phyloP scores from a whole-genome alignment of 208 protist species.

The Acanthamoeba castellanii region DNA sequence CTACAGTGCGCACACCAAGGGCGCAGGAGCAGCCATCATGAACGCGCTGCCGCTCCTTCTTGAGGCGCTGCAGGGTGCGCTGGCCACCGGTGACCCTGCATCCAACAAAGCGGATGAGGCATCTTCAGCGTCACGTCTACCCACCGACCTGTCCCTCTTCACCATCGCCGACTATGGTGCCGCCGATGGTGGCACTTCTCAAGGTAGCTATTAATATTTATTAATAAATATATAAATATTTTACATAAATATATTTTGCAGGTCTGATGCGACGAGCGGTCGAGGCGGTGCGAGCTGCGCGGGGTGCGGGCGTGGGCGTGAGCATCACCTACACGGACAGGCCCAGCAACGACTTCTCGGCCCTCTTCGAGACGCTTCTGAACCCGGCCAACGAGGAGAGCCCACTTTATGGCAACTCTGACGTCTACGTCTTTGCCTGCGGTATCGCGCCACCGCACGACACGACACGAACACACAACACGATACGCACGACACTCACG shows the following conservation, averaged over 20 bases:
- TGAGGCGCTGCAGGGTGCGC: not conserved
- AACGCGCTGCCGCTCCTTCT: not conserved
- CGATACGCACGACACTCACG: no score
- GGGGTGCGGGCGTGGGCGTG: not conserved
- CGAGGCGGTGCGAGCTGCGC: not conserved
- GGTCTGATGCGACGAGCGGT: constrained; percentile 15
- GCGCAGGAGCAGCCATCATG: not conserved
- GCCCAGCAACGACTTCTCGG: constrained; percentile 50
- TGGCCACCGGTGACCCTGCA: not conserved
- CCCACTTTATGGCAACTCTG: not conserved
- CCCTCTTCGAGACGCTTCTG: constrained; percentile 1
- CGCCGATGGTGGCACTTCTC: constrained; percentile 20
- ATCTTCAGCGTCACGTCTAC: not conserved
- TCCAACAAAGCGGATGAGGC: no score
- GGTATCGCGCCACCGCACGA: no score
- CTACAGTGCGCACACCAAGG: constrained; percentile 47
- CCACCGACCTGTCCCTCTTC: not conserved
- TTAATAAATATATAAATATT: not conserved
- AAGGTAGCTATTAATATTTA: not conserved
- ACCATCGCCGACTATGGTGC: constrained; percentile 31
- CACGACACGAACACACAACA: no score
- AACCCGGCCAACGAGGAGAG: not conserved
- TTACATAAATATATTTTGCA: not conserved
- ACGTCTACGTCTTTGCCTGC: constrained; percentile 25
- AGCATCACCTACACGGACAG: constrained; percentile 51